Evolutionary conservation across 2,329 filamentous ascomycete species (phyloP), one percentile per base, ranked within the genome.

Genomic region (Coniochaeta hoffmannii): DNA sequence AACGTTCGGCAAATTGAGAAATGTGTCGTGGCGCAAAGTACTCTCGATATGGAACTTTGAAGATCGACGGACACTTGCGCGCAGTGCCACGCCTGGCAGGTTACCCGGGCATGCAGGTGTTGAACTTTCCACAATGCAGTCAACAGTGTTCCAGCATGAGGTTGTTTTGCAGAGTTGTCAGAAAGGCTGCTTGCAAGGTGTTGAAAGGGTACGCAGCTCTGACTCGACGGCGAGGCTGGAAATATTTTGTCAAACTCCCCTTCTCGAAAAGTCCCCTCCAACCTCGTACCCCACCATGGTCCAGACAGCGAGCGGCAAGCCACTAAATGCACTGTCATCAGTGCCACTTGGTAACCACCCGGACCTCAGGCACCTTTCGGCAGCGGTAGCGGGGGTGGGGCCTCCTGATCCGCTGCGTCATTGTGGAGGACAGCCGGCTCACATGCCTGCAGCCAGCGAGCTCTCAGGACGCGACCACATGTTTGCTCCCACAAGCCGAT

Each of bases 161-260:
- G 19, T 4, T 36, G 35, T 36, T 44, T 8, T 32, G 30, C 22
- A 17, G 12, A 22, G 38, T 26, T 22, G n/a, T n/a, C 10, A 26
- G 38, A 7, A 44, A 44, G 24, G 22, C 17, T 24, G 38, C 38
- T 46, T 12, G 22, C 15, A 46, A 46, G 19, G 14, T 41, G n/a
- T 17, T 8, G 17, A 26, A 9, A 22, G 1, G 22, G 24, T n/a
- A n/a, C 26, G 41, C 24, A 46, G 22, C 22, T 26, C 10, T 46
- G 41, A 46, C 41, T 46, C 41, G 41, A 46, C 41, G 41, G 41
- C 41, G 11, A 46, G 41, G 41, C 41, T 46, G 41, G 41, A 46
- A 46, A 46, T 46, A 46, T 26, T 46, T 46, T 46, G 41, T 26
- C 24, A 28, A 46, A 46, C 17, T 22, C 36, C 24, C 36, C 24